Percentiles rank a stretch among this genome's conserved stretches.
Evolutionary conservation across 2,329 filamentous ascomycete genomes (phyloP).

Genomic region (Chaetothyriales sp.): DNA sequence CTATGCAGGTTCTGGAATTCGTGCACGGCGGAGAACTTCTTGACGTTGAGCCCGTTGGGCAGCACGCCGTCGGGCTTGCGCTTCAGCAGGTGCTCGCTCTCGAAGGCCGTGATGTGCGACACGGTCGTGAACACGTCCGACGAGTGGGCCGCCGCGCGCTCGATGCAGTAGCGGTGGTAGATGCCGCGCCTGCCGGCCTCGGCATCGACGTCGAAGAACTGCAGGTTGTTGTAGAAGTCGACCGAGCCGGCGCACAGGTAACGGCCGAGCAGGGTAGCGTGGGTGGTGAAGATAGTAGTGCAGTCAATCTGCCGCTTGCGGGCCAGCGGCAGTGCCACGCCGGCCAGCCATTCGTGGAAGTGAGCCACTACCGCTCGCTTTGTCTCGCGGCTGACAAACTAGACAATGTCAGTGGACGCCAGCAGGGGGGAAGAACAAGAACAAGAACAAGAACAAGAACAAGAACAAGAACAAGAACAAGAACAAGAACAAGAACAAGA

Average conservation of each 20-base stretch:
- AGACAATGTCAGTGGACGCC: slow-evolving; percentile 12
- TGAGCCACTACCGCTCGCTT: slow-evolving; percentile 87
- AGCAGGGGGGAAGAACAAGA: no score
- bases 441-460: no score
- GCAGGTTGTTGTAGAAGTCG: slow-evolving; percentile 98
- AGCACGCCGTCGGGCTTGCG: slow-evolving; percentile 88
- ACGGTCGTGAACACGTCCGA: slow-evolving; percentile 97
- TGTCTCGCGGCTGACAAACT: slow-evolving; percentile 92
- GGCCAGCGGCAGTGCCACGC: slow-evolving; percentile 78
- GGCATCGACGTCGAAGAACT: slow-evolving; percentile 89
- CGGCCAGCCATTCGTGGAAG: slow-evolving; percentile 97
- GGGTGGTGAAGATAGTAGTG: slow-evolving; percentile 96
- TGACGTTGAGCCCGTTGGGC: slow-evolving; percentile 94
- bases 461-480: no score
- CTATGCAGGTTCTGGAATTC: slow-evolving; percentile 98
- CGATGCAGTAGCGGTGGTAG: slow-evolving; percentile 97
- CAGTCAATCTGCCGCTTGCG: slow-evolving; percentile 92
- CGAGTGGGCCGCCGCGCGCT: slow-evolving; percentile 79
- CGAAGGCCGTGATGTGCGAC: slow-evolving; percentile 95
- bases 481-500: no score
- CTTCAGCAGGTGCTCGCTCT: slow-evolving; percentile 94
- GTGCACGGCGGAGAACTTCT: slow-evolving; percentile 95
- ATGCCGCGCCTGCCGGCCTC: slow-evolving; percentile 97
- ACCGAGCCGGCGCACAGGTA: slow-evolving; percentile 96
- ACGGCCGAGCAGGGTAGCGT: slow-evolving; percentile 85